Conservation (phyloP, 2,329 filamentous ascomycete genomes). For the Ophiobolus disseminans region DNA sequence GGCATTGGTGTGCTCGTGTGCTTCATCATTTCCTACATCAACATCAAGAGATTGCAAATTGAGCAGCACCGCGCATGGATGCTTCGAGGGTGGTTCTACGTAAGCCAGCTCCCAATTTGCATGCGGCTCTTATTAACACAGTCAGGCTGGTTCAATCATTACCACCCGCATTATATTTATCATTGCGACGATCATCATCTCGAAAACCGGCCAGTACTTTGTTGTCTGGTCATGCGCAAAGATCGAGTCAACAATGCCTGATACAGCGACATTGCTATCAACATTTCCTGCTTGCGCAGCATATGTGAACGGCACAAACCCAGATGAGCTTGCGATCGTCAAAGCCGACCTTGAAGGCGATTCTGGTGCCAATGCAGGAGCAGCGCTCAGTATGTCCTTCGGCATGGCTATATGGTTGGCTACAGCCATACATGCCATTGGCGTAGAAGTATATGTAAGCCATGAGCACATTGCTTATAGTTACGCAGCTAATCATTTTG, state of each 20-base stretch:
- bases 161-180: constrained; percentile 60
- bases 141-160: constrained; percentile 59
- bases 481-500: not conserved
- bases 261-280: constrained; percentile 7
- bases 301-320: constrained; percentile 47
- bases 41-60: constrained; percentile 67
- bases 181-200: constrained; percentile 52
- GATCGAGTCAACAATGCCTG: constrained; percentile 50
- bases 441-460: constrained; percentile 54
- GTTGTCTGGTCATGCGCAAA: constrained; percentile 57
- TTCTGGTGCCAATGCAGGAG: constrained; percentile 45
- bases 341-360: constrained; percentile 33
- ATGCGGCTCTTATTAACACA: constrained; percentile 3
- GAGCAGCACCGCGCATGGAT: constrained; percentile 44
- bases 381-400: constrained; percentile 58
- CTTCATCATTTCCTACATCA: constrained; percentile 59
- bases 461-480: constrained; percentile 27
- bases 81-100: constrained; percentile 40
- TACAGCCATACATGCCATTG: constrained; percentile 56
- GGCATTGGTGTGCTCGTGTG: constrained; percentile 55
- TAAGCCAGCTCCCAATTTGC: constrained; percentile 7
- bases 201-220: constrained; percentile 42
- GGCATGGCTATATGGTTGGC: constrained; percentile 63
- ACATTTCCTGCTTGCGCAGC: constrained; percentile 57
- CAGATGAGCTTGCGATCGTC: constrained; percentile 26